These are phyloP conservation scores for Cryptosporidium parvum DNA, from an alignment of 169 alveolate genomes.

Conservation along the genomic window DNA sequence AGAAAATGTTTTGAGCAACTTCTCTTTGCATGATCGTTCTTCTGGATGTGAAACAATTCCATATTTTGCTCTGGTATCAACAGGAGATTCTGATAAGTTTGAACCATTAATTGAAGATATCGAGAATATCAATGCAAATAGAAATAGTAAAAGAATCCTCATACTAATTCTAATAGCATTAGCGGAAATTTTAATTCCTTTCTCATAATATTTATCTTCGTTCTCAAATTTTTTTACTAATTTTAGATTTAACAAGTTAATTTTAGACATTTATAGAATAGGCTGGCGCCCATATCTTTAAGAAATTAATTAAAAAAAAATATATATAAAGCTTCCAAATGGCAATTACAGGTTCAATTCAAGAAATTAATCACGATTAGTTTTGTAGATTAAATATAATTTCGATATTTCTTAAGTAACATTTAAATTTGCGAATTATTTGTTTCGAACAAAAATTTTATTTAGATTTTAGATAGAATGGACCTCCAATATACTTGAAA, in stretches of 20 bases:
- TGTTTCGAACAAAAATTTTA: no score
- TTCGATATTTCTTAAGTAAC: not conserved
- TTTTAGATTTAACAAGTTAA: constrained; percentile 1
- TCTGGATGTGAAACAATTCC: not conserved
- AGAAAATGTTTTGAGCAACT: not conserved
- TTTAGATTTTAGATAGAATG: no score
- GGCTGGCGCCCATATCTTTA: constrained; percentile 29
- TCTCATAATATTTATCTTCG: constrained; percentile 6
- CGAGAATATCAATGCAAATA: not conserved
- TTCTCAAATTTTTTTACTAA: not conserved
- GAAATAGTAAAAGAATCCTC: constrained; percentile 39
- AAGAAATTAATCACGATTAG: not conserved
- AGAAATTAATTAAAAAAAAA: not conserved
- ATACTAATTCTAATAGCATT: constrained; percentile 3
- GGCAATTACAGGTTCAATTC: not conserved
- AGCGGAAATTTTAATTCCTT: not conserved
- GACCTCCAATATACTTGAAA: no score
- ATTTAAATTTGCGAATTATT: not conserved
- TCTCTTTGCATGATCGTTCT: not conserved
- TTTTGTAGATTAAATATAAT: no score
- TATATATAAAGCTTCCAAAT: not conserved
- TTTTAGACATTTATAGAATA: not conserved
- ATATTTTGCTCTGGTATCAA: not conserved
- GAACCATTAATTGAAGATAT: not conserved
- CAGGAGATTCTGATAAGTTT: not conserved